Conservation (phyloP, 75 land plant species). For the Cupressus sempervirens region DNA sequence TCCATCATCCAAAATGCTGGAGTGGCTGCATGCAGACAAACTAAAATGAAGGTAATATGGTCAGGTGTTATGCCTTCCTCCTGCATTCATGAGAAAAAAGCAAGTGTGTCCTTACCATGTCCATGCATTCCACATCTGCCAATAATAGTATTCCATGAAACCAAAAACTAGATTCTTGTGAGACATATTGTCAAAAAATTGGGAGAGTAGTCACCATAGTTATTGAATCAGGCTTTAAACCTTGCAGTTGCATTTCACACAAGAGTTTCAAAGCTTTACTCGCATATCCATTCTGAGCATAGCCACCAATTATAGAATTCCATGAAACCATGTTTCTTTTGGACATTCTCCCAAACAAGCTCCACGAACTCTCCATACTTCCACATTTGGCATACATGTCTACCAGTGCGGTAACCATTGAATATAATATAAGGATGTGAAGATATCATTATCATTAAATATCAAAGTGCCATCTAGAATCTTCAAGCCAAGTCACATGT, state of each 20-base stretch:
- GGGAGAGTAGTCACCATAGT: conserved; percentile 20
- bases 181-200: conserved; percentile 24
- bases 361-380: conserved; percentile 19
- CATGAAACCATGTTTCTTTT: conserved; percentile 36
- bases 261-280: conserved; percentile 30
- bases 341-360: conserved; percentile 25
- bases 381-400: conserved; percentile 52
- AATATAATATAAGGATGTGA: too few relatives aligned
- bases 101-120: conserved; percentile 13
- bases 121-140: conserved; percentile 37
- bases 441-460: too few relatives aligned
- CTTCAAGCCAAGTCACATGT: too few relatives aligned
- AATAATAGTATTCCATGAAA: conserved; percentile 45
- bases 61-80: conserved; percentile 21
- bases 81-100: conserved; percentile 28
- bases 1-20: conserved; percentile 27
- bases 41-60: conserved; percentile 23
- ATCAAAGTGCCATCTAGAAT: too few relatives aligned
- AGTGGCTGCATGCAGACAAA: conserved; percentile 37
- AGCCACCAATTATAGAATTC: conserved; percentile 40
- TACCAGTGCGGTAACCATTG: conserved; percentile 33
- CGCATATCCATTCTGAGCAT: conserved; percentile 24
- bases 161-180: neutral
- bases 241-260: conserved; percentile 20
- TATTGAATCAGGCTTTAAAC: conserved; percentile 22